These are phyloP conservation scores for Trametes coccinea DNA, from an alignment of 768 basidiomycete species.

Conservation along the genomic window DNA sequence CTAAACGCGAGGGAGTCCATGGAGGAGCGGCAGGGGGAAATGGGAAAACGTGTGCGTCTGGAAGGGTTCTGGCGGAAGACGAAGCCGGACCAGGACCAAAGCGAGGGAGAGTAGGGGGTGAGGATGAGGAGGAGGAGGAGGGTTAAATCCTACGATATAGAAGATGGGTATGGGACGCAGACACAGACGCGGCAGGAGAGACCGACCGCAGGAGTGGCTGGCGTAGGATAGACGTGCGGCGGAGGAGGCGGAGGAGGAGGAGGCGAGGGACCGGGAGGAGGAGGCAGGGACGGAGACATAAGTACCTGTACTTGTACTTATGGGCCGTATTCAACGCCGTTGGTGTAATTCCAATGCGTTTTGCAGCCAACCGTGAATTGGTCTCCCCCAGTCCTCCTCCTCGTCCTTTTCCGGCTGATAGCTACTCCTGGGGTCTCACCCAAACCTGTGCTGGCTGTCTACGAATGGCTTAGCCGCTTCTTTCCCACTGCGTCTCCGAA, in stretches of 20 bases:
- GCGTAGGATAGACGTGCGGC: background rate
- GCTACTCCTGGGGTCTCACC: constrained; percentile 15
- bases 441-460: constrained; percentile 14
- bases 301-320: too few relatives aligned
- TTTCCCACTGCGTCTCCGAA: constrained; percentile 15
- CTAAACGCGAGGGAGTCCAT: constrained; percentile 49
- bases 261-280: too few relatives aligned
- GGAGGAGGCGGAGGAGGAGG: background rate
- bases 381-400: too few relatives aligned
- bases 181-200: background rate
- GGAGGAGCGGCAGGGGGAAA: constrained; percentile 17
- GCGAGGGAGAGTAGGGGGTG: constrained; percentile 19
- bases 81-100: constrained; percentile 9
- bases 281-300: too few relatives aligned
- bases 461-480: constrained; percentile 17
- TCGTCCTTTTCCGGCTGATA: constrained; percentile 14
- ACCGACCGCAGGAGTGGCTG: background rate
- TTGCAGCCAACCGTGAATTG: background rate
- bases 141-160: background rate
- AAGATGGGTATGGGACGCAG: constrained; percentile 17
- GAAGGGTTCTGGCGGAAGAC: constrained; percentile 18
- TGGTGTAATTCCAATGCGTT: background rate
- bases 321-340: too few relatives aligned
- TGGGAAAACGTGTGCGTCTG: constrained; percentile 9
- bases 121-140: background rate